Evolutionary conservation across 805 yeast species (phyloP), one percentile per base, ranked within the genome.

Genomic region (Metschnikowia sp.): DNA sequence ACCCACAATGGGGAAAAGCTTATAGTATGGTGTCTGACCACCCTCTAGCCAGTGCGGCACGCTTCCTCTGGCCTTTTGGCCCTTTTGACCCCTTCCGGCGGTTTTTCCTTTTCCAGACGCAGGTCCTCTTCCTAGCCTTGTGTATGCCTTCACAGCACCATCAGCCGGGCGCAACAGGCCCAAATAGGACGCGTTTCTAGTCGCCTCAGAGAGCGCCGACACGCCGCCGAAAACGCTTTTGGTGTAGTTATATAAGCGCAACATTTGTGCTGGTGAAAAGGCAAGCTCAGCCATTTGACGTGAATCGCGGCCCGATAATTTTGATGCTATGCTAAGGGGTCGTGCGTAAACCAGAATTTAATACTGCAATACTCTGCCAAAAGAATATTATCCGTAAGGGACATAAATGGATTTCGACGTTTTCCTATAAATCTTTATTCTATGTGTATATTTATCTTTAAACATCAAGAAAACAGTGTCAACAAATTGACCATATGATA

Each of bases 21-120:
- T 79, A 66, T 82, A 82, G 62, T 85, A 82, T 26, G 97, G 98
- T 2, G 98, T 94, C 66, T 94, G 99, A 65, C 99, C 98, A 81
- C 99, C 99, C 75, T 94, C 99, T 64, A 92, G 89, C 92, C 96
- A 88, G 49, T 86, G 81, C 47, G 90, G 92, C 30, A 92, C 92
- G 36, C 84, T 80, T 34, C 92, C 87, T 70, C 98, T 82, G 10
- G 98, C 97, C 72, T 92, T 92, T 66, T 92, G 98, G 81, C 99
- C 99, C 72, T 94, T 94, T 62, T 88, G 96, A 76, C 99, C 99
- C 66, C 98, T 79, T 41, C 96, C 96, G 7, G 97, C 82, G 3
- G 98, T 94, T 69, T 92, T 91, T 73, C 99, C 99, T 55, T 79
- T 75, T 18, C 90, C 89, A 33, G 95, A 85, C 36, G 95, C 90